Conservation (phyloP, 2,329 filamentous ascomycete species). For the Truncatella angustata region DNA sequence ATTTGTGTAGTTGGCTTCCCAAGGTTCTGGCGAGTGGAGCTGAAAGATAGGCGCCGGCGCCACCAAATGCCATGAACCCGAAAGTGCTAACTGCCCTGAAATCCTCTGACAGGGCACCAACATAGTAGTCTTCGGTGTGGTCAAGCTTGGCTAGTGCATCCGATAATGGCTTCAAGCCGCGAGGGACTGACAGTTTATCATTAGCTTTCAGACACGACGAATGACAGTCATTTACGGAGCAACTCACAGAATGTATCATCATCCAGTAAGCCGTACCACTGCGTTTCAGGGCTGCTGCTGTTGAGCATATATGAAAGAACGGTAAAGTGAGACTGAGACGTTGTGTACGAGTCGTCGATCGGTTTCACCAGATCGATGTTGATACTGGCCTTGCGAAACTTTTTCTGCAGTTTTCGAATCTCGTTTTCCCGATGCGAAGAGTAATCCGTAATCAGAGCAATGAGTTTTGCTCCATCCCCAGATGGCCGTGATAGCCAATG, state of each 20-base stretch:
- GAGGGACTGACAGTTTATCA: constrained; percentile 27
- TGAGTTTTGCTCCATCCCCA: constrained; percentile 47
- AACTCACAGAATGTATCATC: constrained; percentile 57
- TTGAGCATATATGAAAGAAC: constrained; percentile 49
- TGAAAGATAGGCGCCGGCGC: constrained; percentile 58
- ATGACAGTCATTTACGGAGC: background rate
- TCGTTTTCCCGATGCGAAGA: constrained; percentile 25
- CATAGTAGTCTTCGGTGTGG: constrained; percentile 46
- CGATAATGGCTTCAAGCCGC: constrained; percentile 49
- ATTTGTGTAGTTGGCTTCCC: constrained; percentile 44
- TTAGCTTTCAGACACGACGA: background rate
- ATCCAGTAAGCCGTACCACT: constrained; percentile 58
- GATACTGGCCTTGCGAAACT: constrained; percentile 30
- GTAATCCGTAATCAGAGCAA: constrained; percentile 49
- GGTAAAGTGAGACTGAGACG: constrained; percentile 57
- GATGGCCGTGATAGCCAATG: constrained; percentile 49
- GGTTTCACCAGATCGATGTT: constrained; percentile 33
- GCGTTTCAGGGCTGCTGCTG: constrained; percentile 40
- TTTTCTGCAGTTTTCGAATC: constrained; percentile 32
- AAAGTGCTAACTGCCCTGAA: constrained; percentile 48
- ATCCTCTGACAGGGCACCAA: constrained; percentile 59
- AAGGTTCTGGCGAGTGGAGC: constrained; percentile 49
- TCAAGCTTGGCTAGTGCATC: constrained; percentile 47
- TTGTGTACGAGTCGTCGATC: constrained; percentile 31
- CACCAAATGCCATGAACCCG: constrained; percentile 60